Conservation (phyloP, 345 rosid genomes). For the Clausena lansium region DNA sequence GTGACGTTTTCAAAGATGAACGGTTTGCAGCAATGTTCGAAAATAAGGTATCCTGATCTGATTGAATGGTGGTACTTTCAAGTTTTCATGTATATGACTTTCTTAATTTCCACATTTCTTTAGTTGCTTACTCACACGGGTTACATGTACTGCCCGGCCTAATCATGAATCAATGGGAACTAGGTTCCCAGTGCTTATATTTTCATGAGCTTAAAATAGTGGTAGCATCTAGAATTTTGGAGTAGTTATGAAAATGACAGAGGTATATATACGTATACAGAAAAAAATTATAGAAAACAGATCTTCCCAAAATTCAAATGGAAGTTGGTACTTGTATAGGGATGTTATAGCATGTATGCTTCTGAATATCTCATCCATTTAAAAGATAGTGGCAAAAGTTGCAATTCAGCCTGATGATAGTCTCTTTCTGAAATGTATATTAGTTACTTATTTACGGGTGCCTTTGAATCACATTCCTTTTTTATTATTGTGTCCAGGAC, state of each 20-base stretch:
- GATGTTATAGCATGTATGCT: neutral
- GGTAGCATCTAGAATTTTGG: neutral
- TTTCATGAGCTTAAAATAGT: neutral
- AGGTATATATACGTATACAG: neutral
- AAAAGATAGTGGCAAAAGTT: neutral
- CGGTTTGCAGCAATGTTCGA: slow-evolving; percentile 57
- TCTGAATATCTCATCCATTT: neutral
- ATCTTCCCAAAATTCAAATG: neutral
- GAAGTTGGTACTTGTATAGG: neutral
- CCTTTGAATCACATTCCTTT: slow-evolving; percentile 6
- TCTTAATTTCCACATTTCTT: neutral
- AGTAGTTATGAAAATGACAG: neutral
- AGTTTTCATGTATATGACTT: neutral
- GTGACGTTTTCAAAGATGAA: slow-evolving; percentile 48
- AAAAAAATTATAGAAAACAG: neutral
- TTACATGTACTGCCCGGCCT: too few relatives aligned
- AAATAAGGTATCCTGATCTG: slow-evolving; percentile 49
- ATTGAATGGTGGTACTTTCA: neutral
- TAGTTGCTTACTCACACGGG: neutral
- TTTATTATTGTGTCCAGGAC: slow-evolving; percentile 47
- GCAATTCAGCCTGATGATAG: neutral
- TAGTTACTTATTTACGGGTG: neutral
- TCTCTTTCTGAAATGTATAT: neutral
- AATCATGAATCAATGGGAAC: neutral
- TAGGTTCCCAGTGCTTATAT: too few relatives aligned